Evolutionary conservation across 192 early-diverging fungal genomes (phyloP).

Genomic region (Kappamyces sp.): DNA sequence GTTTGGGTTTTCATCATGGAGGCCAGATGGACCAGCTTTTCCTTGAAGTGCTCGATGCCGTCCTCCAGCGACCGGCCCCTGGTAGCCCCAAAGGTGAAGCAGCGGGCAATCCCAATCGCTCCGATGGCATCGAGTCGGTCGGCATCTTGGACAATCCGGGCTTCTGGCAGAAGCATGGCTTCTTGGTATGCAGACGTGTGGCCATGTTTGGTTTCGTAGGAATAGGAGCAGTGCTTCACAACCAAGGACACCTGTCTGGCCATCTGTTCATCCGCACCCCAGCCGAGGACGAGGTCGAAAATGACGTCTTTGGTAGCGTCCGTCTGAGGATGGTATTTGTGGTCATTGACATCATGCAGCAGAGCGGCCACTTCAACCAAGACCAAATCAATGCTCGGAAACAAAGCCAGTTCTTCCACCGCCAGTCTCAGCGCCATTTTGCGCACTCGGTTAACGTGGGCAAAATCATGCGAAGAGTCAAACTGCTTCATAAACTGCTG

Average conservation of each 20-base stretch:
- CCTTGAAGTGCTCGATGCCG: not conserved
- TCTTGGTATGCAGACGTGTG: not conserved
- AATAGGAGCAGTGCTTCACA: not conserved
- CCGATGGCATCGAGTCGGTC: constrained; percentile 30
- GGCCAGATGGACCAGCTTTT: not conserved
- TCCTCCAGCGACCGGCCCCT: constrained; percentile 7
- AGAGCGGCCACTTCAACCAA: constrained; percentile 19
- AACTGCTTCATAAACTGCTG: constrained; percentile 2
- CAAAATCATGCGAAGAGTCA: constrained; percentile 22
- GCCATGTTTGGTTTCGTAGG: not conserved
- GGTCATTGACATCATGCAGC: constrained; percentile 29
- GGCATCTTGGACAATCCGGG: constrained; percentile 19
- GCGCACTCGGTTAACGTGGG: constrained; percentile 22
- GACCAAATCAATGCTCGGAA: constrained; percentile 1
- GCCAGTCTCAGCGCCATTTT: constrained; percentile 16
- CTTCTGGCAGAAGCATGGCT: constrained; percentile 15
- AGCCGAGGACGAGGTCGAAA: not conserved
- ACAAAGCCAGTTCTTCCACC: not conserved
- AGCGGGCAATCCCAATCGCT: constrained; percentile 27
- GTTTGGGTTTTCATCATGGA: not conserved
- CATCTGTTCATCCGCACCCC: not conserved
- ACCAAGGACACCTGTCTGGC: constrained; percentile 6
- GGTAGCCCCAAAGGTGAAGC: constrained; percentile 25
- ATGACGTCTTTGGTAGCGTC: constrained; percentile 5
- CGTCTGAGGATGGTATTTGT: too few species aligned